Conservation (phyloP, 257 asterid species). For the Perilla frutescens region DNA sequence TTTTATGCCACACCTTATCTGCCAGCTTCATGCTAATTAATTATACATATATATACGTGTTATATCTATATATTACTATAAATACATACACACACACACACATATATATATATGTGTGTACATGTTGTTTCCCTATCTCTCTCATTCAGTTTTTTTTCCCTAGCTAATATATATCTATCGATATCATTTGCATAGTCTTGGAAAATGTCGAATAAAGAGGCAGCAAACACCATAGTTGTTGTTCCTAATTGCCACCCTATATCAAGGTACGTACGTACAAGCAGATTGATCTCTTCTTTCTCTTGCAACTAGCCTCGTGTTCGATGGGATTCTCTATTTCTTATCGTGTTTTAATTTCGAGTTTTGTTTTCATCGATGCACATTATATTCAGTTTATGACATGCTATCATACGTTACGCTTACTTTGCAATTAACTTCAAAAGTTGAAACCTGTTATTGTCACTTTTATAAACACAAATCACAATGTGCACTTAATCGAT, state of each 20-base stretch:
- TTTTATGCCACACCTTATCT: constrained; percentile 33
- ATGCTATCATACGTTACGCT: no score
- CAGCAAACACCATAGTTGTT: constrained; percentile 31
- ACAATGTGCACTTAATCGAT: no score
- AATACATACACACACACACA: no score
- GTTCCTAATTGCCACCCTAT: constrained; percentile 39
- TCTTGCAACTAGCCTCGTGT: neutral
- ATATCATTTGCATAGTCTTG: neutral
- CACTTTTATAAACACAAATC: no score
- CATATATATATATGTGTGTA: neutral
- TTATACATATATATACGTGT: neutral
- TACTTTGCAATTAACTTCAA: no score
- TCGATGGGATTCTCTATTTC: neutral
- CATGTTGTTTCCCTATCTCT: constrained; percentile 9
- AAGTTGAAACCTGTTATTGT: no score
- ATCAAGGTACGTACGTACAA: constrained; percentile 42
- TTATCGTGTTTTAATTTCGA: neutral
- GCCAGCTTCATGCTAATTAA: constrained; percentile 9
- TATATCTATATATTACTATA: neutral
- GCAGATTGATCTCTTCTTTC: neutral
- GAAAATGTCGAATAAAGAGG: constrained; percentile 36
- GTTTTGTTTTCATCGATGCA: neutral
- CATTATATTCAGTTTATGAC: no score
- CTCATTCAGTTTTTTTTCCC: constrained; percentile 13
- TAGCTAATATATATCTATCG: neutral